Base-by-base conservation (phyloP, 805 yeast species). In the Lipomyces starkeyi region DNA sequence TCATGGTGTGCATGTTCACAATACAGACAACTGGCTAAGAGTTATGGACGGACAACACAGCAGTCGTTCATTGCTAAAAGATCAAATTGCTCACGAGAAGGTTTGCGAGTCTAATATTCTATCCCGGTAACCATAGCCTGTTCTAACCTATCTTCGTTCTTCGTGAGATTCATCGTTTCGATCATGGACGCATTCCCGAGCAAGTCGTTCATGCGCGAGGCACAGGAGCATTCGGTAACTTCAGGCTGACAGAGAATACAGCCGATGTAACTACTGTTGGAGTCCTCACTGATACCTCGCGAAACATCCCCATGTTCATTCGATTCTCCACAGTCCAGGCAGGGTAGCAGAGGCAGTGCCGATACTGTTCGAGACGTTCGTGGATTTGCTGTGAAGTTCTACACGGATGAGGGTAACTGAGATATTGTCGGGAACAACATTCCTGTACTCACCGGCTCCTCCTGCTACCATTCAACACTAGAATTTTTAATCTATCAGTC, bases 151-250 rank as follows among this genome's bases (percentile, higher is more conserved):
- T 22, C 25, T 14, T 34, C 22, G 7, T 25, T 22, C 25, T 14
- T 34, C 22, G 7, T 25, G 35, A 25, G 29, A 61, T 61, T 29
- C 60, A 61, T 49, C 63, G 60, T 52, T 61, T 61, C 61, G 63
- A 61, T 61, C 63, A 61, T 52, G 63, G 53, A 20, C 63, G 63
- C 27, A 61, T 61, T 53, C 63, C 63, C 17, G 63, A 61, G 59
- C 63, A 60, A 14, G 63, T 61, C 14, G 63, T 61, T 20, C 63
- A 61, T 52, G 63, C 63, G 13, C 63, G 63, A 20, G 63, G 63
- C 17, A 49, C 63, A 6, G 63, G 63, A 20, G 63, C 63, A 8
- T 49, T 47, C 47, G 63, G 63, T 6, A 34, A n/a, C 25, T 61
- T 61, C 59, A 47, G 37, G 17, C 60, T 61, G 32, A 20, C 4